phyloP scores from a whole-genome alignment of 768 basidiomycete genomes.

The Amanita phalloides region DNA sequence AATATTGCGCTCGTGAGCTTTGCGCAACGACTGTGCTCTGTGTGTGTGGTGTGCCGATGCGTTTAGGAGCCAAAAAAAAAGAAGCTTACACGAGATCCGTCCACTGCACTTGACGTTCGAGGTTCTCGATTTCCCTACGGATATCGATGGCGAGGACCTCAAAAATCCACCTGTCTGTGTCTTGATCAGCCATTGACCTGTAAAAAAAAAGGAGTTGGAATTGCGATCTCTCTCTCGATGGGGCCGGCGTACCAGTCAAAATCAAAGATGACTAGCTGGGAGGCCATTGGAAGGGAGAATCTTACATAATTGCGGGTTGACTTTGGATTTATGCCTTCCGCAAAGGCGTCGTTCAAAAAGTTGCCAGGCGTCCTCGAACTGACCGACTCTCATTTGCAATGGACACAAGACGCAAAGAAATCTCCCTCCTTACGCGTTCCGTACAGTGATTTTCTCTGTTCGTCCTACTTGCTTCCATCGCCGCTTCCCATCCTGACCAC shows the following conservation, averaged over 20 bases:
- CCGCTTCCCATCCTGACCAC: slow-evolving; percentile 40
- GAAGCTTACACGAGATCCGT: slow-evolving; percentile 83
- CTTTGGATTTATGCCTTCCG: slow-evolving; percentile 45
- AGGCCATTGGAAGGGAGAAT: slow-evolving; percentile 16
- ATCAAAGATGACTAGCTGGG: slow-evolving; percentile 85
- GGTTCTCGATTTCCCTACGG: slow-evolving; percentile 67
- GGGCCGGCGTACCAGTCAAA: slow-evolving; percentile 74
- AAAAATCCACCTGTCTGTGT: slow-evolving; percentile 89
- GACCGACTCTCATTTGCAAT: slow-evolving; percentile 62
- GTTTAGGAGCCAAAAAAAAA: neutral
- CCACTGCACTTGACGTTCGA: slow-evolving; percentile 66
- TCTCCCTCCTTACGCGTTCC: slow-evolving; percentile 54
- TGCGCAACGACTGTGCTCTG: slow-evolving; percentile 60
- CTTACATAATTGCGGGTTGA: slow-evolving; percentile 24
- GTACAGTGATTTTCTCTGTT: slow-evolving; percentile 50
- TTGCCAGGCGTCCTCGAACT: slow-evolving; percentile 63
- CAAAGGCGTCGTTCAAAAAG: slow-evolving; percentile 83
- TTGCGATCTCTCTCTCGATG: too few species aligned
- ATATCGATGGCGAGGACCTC: slow-evolving; percentile 82
- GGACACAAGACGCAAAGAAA: slow-evolving; percentile 67
- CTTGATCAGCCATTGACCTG: slow-evolving; percentile 91
- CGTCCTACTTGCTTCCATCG: slow-evolving; percentile 17
- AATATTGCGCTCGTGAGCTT: slow-evolving; percentile 60
- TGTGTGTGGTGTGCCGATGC: neutral
- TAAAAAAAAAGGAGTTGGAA: neutral